Evolutionary conservation across 2,329 filamentous ascomycete species (phyloP), one percentile per base, ranked within the genome.

Genomic region (Phialophora verrucosa): DNA sequence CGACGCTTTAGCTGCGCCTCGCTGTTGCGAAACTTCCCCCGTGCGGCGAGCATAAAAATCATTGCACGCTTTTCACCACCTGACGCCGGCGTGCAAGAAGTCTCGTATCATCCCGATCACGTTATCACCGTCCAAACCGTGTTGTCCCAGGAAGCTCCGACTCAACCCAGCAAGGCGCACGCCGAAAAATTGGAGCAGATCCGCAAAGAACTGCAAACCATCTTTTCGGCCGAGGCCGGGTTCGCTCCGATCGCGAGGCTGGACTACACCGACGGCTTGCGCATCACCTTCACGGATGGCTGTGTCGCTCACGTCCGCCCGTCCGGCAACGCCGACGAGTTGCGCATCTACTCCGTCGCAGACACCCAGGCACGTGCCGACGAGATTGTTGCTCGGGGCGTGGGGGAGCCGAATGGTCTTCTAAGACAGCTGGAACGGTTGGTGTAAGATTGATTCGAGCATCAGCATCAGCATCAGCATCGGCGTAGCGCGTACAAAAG

Each of bases 261-360:
- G n/a, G 71, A 74, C 61, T 77, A 76, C 53, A 76, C 75, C 4
- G 75, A 77, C 31, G 75, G 75, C 14, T 72, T 76, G 0, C 74
- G 75, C n/a, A 71, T 76, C 35, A 71, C 72, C 17, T 76, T 77
- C 59, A 61, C 66, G 11, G 76, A 74, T 50, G 74, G 74, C 27
- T 75, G 76, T 67, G 75, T 77, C 7, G 75, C 75, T 63, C 75
- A 77, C 55, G 69, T 76, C 35, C 74, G 75, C 2, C 75, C 75
- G 4, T 77, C 75, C 10, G 75, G 75, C 4, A 77, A 76, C 31
- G 75, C 75, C 11, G 75, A 77, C 66, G 75, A 77, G 49, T 71
- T 77, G 2, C 75, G 75, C 11, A 76, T 77, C 42, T 77, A 77
- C 55, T 67, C 74, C 35, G 75, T 76, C 17, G 74, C 74, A 11